Percentiles rank a stretch among this genome's conserved stretches.
These are phyloP conservation scores for Pugionium cornutum DNA, from an alignment of 345 rosid genomes.

Conservation along the genomic window DNA sequence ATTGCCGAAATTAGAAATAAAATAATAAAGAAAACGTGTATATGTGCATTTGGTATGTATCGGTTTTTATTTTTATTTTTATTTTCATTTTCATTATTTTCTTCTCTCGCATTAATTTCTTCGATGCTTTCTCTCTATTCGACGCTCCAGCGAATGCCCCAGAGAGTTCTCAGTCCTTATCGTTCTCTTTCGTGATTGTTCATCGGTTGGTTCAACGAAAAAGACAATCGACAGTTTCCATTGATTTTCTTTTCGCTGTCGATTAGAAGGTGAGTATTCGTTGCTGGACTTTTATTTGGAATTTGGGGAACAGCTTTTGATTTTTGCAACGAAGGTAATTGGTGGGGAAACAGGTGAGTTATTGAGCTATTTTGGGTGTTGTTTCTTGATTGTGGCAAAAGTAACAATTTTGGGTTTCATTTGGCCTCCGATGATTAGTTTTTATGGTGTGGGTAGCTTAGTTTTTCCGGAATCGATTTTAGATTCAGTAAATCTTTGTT, in stretches of 20 bases:
- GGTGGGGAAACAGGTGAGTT: constrained; percentile 2
- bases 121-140: constrained; percentile 25
- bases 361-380: constrained; percentile 14
- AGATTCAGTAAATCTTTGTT: constrained; percentile 5
- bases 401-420: constrained; percentile 3
- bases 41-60: constrained; percentile 33
- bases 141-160: constrained; percentile 29
- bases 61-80: background rate
- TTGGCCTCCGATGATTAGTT: constrained; percentile 9
- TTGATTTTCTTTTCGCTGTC: background rate
- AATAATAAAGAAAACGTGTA: constrained; percentile 32
- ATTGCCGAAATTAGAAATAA: constrained; percentile 4
- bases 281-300: background rate
- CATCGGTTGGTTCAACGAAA: constrained; percentile 13
- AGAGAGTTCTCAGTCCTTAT: constrained; percentile 28
- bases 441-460: background rate
- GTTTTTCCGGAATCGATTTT: background rate
- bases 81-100: background rate
- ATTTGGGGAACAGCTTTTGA: constrained; percentile 1
- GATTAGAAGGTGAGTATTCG: constrained; percentile 30
- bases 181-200: constrained; percentile 22
- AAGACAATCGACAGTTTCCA: background rate
- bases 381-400: constrained; percentile 15
- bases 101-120: constrained; percentile 23
- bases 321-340: background rate